Evolutionary conservation across 768 basidiomycete genomes (phyloP), one percentile per base, ranked within the genome.

Genomic region (Trametes cingulata): DNA sequence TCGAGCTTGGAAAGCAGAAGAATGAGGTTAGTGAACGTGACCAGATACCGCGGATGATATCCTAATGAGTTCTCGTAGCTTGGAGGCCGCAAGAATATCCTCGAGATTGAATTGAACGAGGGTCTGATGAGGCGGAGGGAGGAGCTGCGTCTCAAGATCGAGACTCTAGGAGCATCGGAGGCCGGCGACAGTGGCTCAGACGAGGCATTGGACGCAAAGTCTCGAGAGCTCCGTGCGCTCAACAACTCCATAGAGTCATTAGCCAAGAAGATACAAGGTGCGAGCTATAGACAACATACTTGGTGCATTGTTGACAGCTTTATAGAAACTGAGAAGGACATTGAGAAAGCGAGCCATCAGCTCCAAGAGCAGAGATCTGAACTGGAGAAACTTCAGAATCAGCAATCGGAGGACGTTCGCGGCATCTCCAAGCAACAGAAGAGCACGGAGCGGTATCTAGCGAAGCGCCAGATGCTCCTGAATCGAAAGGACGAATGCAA

Each of bases 21-120:
- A 83, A 85, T 47, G 84, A 92, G 78, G 93, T 93, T 55, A 37
- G 86, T 70, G 8, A 4, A 2, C 17, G 15, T 14, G 2, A 22
- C 39, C 2, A 1, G 48, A n/a, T 37, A 9, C 20, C 10, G 19
- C 24, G 24, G 1, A 19, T 22, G 12, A 14, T 33, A 45, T 15
- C 10, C 39, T 33, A 24, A 42, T 27, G 17, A n/a, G 0, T 17
- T 2, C 2, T 20, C 39, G 27, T 37, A 67, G 61, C 47, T 67
- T 41, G 57, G 91, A 40, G 82, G 85, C 13, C 80, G 80, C 63
- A 94, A 92, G 75, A 91, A 89, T 68, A 74, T 87, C 4, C 74
- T 97, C 27, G 94, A 97, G 70, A 95, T 97, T 54, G 96, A 98
- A 72, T 80, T 98, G 47, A 93, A 90, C 63, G 97, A 99, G 72